Conservation (phyloP, 257 asterid genomes). For the Jacaranda copaia region DNA sequence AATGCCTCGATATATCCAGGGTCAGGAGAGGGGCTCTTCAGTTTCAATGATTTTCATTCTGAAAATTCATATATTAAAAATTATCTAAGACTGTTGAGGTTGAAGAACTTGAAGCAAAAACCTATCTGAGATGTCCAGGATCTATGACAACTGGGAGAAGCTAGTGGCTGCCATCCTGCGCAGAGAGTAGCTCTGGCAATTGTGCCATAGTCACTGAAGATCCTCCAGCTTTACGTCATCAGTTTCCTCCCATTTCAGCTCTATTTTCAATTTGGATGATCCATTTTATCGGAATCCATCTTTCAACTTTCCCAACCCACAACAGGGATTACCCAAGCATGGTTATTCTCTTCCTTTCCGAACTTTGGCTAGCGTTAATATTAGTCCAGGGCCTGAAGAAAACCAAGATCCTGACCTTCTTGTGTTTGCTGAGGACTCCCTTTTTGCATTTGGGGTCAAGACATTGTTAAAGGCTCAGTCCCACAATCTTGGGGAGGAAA, state of each 20-base stretch:
- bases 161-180: too few relatives aligned
- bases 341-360: neutral
- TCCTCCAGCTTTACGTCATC: neutral
- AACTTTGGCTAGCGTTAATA: neutral
- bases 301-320: neutral
- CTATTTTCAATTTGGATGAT: neutral
- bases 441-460: neutral
- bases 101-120: too few relatives aligned
- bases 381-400: neutral
- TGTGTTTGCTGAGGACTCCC: neutral
- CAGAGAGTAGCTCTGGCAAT: too few relatives aligned
- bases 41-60: neutral
- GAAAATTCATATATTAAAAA: too few relatives aligned
- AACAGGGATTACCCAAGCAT: neutral
- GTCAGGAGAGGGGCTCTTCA: neutral
- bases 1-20: neutral
- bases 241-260: neutral
- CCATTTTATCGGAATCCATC: neutral
- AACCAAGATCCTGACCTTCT: neutral
- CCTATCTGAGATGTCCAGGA: neutral
- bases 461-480: neutral
- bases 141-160: too few relatives aligned
- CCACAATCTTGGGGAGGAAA: neutral
- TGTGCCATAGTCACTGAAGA: too few relatives aligned
- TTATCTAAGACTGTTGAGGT: too few relatives aligned